Conservation (phyloP, 75 land plant genomes). For the Picea glauca region DNA sequence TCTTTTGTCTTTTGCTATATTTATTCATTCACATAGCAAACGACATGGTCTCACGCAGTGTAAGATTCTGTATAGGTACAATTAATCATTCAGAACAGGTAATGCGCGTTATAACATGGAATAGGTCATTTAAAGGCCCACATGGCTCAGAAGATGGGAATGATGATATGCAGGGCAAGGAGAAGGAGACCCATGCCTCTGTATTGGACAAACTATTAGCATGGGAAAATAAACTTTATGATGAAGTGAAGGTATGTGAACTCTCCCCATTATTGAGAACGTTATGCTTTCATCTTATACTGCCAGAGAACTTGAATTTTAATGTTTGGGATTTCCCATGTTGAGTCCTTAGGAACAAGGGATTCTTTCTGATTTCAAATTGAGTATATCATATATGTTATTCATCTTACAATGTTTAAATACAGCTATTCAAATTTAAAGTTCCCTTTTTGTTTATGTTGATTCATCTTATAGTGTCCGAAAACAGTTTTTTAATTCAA, state of each 20-base stretch:
- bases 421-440: too few species aligned
- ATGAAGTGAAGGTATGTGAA: constrained; percentile 78
- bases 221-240: constrained; percentile 91
- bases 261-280: too few species aligned
- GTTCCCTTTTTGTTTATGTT: too few species aligned
- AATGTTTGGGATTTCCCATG: not conserved
- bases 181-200: constrained; percentile 71
- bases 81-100: constrained; percentile 73
- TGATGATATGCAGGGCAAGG: constrained; percentile 46
- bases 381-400: too few species aligned
- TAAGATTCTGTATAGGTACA: constrained; percentile 31
- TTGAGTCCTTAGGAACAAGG: not conserved
- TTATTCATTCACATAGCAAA: not conserved
- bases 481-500: too few species aligned
- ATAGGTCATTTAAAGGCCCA: constrained; percentile 36
- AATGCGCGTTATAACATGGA: constrained; percentile 81
- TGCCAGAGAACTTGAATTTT: not conserved
- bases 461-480: too few species aligned
- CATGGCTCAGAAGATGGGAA: constrained; percentile 30
- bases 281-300: too few species aligned
- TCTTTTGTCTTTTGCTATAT: too few species aligned
- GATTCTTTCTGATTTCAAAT: not conserved
- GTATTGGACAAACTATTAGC: constrained; percentile 80
- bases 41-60: not conserved
- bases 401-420: too few species aligned